phyloP scores from a whole-genome alignment of 2,329 filamentous ascomycete genomes.

The Escovopsis weberi region DNA sequence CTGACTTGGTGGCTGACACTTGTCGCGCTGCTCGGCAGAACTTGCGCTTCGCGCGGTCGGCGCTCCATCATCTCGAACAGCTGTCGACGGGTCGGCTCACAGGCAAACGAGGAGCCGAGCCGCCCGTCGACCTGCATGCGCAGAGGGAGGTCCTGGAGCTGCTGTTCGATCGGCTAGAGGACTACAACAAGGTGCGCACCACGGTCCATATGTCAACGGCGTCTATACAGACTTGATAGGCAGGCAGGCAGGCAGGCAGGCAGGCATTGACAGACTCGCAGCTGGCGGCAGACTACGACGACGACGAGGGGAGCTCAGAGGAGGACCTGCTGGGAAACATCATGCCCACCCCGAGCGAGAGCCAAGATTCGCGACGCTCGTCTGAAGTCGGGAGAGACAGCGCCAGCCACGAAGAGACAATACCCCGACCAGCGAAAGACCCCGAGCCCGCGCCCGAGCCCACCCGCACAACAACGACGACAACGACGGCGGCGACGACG shows the following conservation, averaged over 20 bases:
- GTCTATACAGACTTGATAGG: no score
- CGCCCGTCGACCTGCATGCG: conserved; percentile 46
- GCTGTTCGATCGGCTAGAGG: conserved; percentile 50
- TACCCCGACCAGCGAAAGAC: neutral
- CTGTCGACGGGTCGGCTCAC: conserved; percentile 45
- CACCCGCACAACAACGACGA: conserved; percentile 17
- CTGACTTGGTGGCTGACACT: neutral
- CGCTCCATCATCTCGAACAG: conserved; percentile 58
- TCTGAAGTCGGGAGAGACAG: conserved; percentile 11
- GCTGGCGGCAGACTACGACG: conserved; percentile 20
- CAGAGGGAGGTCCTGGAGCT: conserved; percentile 54
- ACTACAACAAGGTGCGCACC: conserved; percentile 45
- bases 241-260: no score
- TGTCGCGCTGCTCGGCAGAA: conserved; percentile 33
- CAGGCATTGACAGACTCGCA: conserved; percentile 8
- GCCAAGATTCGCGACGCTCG: conserved; percentile 26
- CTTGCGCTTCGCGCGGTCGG: conserved; percentile 53
- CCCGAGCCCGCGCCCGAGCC: no score
- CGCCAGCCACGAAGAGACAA: conserved; percentile 10
- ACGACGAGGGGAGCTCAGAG: conserved; percentile 29
- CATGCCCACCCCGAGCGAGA: conserved; percentile 40
- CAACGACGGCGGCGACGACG: conserved; percentile 6
- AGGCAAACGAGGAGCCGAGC: conserved; percentile 41
- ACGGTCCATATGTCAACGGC: no score
- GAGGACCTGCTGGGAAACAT: conserved; percentile 43